Evolutionary conservation across 768 basidiomycete species (phyloP), one percentile per base, ranked within the genome.

Genomic region (Lepiota brunneoincarnata): DNA sequence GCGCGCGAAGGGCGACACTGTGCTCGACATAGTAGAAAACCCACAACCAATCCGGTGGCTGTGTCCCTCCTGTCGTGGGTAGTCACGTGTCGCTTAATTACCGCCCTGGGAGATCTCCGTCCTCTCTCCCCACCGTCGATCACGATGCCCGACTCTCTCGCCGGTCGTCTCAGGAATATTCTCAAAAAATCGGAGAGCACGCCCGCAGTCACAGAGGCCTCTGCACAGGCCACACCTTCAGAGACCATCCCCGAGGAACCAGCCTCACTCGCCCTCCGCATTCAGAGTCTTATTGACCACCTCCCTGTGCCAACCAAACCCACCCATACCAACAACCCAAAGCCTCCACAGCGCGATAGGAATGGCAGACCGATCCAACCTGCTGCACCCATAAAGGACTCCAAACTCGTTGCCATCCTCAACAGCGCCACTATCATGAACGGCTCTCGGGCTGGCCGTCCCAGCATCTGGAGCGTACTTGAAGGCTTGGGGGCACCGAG

Each of bases 1-100:
- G 54, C 84, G 76, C n/a, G 84, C 84, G 58, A 86, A 86, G 20
- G 84, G 84, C 7, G 83, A 85, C 11, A 76, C 78, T 21, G 75
- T 61, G 20, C 75, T 64, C 64, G 74, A 74, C 65, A 67, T 67
- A 3, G 56, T 52, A 17, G 17, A 46, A 15, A 20, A 35, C 20
- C 36, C 43, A 38, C 28, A 35, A 35, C 14, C 36, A 38, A 17
- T 24, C n/a, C 6, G 35, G 24, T 40, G 39, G 28, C 18, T 7
- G 17, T 35, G 34, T 37, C 1, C n/a, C n/a, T 15, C 37, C 45
- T 23, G 49, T 26, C 41, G 38, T 31, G 37, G 17, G 7, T n/a
- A 1, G 24, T 45, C 43, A 45, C 43, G 43, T 45, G 43, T 9
- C n/a, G 15, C 17, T 10, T 10, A 9, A 10, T 31, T 31, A 31